A percentile compares a stretch with the other conserved stretches of the same genome.
phyloP scores from a whole-genome alignment of 176 grass and related monocot genomes.

The Miscanthus lutarioriparius region DNA sequence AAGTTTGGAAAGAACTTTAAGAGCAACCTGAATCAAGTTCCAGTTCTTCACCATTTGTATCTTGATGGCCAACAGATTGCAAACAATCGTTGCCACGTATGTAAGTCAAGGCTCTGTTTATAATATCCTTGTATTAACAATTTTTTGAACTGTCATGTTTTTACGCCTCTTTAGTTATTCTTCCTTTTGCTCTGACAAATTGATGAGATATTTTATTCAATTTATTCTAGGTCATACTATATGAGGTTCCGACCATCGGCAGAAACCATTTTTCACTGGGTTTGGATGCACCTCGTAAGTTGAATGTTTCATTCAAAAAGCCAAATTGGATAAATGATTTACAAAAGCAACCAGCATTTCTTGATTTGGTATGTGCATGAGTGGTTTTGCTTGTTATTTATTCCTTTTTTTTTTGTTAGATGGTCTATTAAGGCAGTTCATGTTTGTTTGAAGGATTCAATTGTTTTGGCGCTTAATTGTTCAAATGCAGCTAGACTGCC shows the following conservation, averaged over 20 bases:
- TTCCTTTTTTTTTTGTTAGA: constrained; percentile 26
- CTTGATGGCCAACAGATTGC: constrained; percentile 45
- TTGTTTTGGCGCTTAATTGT: constrained; percentile 90
- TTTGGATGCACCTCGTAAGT: constrained; percentile 42
- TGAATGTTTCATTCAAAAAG: constrained; percentile 43
- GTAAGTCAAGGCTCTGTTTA: constrained; percentile 64
- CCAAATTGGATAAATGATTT: constrained; percentile 81
- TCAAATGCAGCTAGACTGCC: constrained; percentile 57
- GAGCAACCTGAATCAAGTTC: constrained; percentile 48
- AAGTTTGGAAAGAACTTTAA: constrained; percentile 39
- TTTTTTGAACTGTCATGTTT: constrained; percentile 9
- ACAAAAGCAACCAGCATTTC: constrained; percentile 46
- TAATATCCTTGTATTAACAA: constrained; percentile 12
- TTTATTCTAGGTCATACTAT: constrained; percentile 77
- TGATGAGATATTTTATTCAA: constrained; percentile 28
- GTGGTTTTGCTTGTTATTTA: constrained; percentile 12
- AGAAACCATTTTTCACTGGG: constrained; percentile 73
- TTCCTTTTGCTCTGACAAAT: constrained; percentile 24
- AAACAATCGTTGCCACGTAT: constrained; percentile 81
- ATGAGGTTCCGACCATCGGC: constrained; percentile 69
- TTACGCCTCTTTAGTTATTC: constrained; percentile 1
- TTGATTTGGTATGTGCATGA: constrained; percentile 71
- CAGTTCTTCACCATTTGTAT: constrained; percentile 58
- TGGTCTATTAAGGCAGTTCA: constrained; percentile 26
- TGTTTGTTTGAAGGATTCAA: constrained; percentile 52